These are phyloP conservation scores for Metarhizium humberi DNA, from an alignment of 2,329 filamentous ascomycete species.

Conservation along the genomic window DNA sequence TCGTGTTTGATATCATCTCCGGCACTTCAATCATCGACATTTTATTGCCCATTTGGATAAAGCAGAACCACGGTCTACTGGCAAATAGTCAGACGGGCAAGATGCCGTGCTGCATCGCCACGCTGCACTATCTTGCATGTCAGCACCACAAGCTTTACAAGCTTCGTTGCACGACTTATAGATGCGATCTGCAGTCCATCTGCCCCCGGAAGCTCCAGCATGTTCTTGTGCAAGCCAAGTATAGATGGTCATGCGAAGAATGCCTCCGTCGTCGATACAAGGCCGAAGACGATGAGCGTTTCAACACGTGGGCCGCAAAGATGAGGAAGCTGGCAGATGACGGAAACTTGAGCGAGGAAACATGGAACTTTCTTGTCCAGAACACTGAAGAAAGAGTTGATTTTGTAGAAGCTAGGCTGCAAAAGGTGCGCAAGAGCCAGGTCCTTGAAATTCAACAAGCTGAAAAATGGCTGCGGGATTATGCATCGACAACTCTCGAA, in stretches of 20 bases:
- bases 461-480: neutral
- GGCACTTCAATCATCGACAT: too few relatives aligned
- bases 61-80: too few relatives aligned
- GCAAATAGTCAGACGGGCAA: too few relatives aligned
- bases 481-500: neutral
- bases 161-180: conserved; percentile 15
- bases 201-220: conserved; percentile 13
- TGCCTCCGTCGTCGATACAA: conserved; percentile 10
- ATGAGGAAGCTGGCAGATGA: neutral
- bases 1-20: too few relatives aligned
- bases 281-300: conserved; percentile 5
- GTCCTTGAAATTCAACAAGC: neutral
- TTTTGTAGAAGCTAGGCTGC: neutral
- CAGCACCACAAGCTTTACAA: conserved; percentile 17
- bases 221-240: conserved; percentile 12
- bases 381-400: neutral
- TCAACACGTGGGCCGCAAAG: conserved; percentile 6
- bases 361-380: neutral
- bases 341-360: neutral
- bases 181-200: conserved; percentile 12
- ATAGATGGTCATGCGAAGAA: conserved; percentile 20
- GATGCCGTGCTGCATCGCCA: conserved; percentile 22
- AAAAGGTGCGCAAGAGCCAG: neutral
- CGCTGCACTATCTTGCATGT: conserved; percentile 16
- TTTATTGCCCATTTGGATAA: too few relatives aligned